Evolutionary conservation across 768 basidiomycete species (phyloP).

Genomic region (Mycena rebaudengoi): DNA sequence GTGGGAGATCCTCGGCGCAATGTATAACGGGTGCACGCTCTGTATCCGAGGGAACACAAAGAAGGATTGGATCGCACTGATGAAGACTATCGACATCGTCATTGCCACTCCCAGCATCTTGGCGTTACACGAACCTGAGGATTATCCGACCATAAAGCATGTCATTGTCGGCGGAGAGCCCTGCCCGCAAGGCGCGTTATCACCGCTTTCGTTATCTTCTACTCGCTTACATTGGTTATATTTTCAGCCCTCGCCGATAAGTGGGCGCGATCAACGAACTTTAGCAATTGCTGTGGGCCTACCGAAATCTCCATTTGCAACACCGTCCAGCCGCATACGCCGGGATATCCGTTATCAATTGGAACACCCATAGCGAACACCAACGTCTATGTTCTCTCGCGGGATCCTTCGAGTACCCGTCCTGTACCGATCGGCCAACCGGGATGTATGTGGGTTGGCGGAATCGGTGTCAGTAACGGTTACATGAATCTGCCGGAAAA

Average conservation of each 20-base stretch:
- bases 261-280: slow-evolving; percentile 32
- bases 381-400: slow-evolving; percentile 49
- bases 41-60: slow-evolving; percentile 53
- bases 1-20: slow-evolving; percentile 55
- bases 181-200: slow-evolving; percentile 48
- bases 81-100: slow-evolving; percentile 53
- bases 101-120: slow-evolving; percentile 57
- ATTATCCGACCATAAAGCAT: slow-evolving; percentile 52
- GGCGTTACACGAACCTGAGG: slow-evolving; percentile 47
- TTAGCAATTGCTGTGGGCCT: slow-evolving; percentile 55
- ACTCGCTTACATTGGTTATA: slow-evolving; percentile 36
- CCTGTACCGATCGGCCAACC: slow-evolving; percentile 48
- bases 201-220: slow-evolving; percentile 10
- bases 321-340: slow-evolving; percentile 49
- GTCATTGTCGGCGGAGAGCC: slow-evolving; percentile 52
- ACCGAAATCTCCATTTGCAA: slow-evolving; percentile 60
- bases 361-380: slow-evolving; percentile 55
- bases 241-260: slow-evolving; percentile 28
- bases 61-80: slow-evolving; percentile 49
- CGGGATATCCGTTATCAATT: slow-evolving; percentile 46
- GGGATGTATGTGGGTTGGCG: slow-evolving; percentile 59
- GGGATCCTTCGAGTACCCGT: slow-evolving; percentile 39
- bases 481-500: slow-evolving; percentile 42
- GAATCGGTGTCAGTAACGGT: slow-evolving; percentile 39
- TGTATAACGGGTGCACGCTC: slow-evolving; percentile 54